Percentiles rank a stretch among this genome's conserved stretches.
Evolutionary conservation across 2,329 filamentous ascomycete genomes (phyloP).

Genomic region (Coniochaeta sp.): DNA sequence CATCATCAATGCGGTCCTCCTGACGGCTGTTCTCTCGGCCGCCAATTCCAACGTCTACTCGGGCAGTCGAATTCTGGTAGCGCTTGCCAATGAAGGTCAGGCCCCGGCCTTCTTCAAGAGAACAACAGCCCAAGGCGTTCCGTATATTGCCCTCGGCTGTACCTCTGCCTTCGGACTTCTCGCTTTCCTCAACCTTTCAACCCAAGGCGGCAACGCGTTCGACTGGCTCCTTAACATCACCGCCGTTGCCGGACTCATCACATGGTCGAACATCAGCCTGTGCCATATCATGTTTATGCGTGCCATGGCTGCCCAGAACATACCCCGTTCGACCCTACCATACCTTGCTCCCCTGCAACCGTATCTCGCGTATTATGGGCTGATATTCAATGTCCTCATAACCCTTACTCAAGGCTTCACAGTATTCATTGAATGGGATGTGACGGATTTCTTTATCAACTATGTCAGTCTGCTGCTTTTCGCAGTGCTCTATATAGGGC

Average conservation of each 20-base stretch:
- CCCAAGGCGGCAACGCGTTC: constrained; percentile 54
- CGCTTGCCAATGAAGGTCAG: constrained; percentile 56
- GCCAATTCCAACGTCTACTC: constrained; percentile 74
- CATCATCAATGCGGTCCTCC: constrained; percentile 71
- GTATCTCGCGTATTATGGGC: constrained; percentile 57
- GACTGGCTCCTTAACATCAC: constrained; percentile 68
- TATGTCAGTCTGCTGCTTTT: constrained; percentile 63
- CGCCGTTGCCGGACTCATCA: constrained; percentile 62
- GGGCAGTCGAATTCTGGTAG: constrained; percentile 60
- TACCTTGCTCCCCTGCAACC: constrained; percentile 58
- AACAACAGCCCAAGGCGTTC: constrained; percentile 56
- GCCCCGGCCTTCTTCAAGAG: constrained; percentile 53
- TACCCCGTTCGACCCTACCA: constrained; percentile 50
- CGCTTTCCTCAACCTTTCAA: constrained; percentile 60
- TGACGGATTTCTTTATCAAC: constrained; percentile 53
- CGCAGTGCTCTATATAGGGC: constrained; percentile 48
- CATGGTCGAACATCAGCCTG: constrained; percentile 59
- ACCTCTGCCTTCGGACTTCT: constrained; percentile 55
- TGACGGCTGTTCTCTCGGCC: constrained; percentile 72
- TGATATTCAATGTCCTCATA: constrained; percentile 59
- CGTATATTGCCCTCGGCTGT: constrained; percentile 50
- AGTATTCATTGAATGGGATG: constrained; percentile 57
- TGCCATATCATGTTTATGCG: constrained; percentile 61
- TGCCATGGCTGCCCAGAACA: constrained; percentile 47
- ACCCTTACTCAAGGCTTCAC: constrained; percentile 64